Conservation (phyloP, 2,329 filamentous ascomycete species). For the Nannizzia gypsea region DNA sequence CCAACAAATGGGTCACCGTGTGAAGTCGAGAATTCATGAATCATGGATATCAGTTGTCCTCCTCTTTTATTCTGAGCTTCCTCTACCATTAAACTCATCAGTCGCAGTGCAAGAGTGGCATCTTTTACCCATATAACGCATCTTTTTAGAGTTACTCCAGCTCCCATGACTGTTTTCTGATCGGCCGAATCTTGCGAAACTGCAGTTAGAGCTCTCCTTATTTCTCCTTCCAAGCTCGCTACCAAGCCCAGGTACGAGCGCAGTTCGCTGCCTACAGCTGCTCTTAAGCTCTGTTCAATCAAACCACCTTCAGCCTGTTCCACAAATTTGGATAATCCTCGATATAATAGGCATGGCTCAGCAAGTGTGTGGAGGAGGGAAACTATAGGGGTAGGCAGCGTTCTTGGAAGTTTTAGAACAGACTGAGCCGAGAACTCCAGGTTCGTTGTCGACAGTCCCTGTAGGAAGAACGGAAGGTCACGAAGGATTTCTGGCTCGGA, state of each 20-base stretch:
- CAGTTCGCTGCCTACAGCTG: constrained; percentile 73
- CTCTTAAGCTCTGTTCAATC: constrained; percentile 82
- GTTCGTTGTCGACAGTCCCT: constrained; percentile 80
- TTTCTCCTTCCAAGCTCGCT: constrained; percentile 84
- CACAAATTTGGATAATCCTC: constrained; percentile 66
- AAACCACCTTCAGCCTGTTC: constrained; percentile 70
- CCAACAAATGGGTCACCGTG: constrained; percentile 93
- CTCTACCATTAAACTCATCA: constrained; percentile 91
- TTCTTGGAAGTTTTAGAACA: constrained; percentile 62
- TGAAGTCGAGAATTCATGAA: constrained; percentile 84
- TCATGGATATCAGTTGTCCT: constrained; percentile 82
- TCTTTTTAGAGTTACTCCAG: constrained; percentile 84
- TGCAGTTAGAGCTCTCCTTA: constrained; percentile 64
- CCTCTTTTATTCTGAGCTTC: constrained; percentile 72
- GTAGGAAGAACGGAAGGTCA: constrained; percentile 83
- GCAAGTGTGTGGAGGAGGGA: constrained; percentile 80
- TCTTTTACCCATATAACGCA: constrained; percentile 97
- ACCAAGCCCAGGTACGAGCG: constrained; percentile 83
- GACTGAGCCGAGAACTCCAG: constrained; percentile 61
- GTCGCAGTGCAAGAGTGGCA: constrained; percentile 82
- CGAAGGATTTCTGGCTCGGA: constrained; percentile 54
- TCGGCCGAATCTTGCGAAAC: constrained; percentile 44
- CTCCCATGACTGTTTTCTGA: constrained; percentile 62
- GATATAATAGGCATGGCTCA: constrained; percentile 87
- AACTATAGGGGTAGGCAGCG: constrained; percentile 70